Conservation (phyloP, 257 asterid species). For the Solanum corneliomulleri region DNA sequence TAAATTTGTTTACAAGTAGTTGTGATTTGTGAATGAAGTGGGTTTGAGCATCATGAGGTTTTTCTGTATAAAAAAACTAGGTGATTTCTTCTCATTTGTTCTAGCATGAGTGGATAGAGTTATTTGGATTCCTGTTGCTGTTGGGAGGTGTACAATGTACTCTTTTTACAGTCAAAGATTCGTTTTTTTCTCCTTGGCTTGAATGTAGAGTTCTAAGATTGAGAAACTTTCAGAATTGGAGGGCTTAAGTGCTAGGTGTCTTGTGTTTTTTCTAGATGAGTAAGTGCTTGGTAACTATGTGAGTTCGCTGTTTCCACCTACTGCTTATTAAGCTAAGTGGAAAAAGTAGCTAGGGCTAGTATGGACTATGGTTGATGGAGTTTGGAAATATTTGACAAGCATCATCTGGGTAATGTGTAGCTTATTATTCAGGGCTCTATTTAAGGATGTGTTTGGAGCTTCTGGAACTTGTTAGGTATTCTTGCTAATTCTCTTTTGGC, state of each 20-base stretch:
- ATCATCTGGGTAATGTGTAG: neutral
- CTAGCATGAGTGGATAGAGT: neutral
- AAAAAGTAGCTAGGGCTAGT: neutral
- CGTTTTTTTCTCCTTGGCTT: neutral
- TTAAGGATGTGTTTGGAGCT: neutral
- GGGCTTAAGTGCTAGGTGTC: neutral
- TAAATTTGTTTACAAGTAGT: neutral
- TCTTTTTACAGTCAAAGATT: neutral
- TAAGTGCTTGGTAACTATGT: neutral
- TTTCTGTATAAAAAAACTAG: too few species aligned
- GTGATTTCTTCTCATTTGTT: neutral
- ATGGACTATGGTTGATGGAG: neutral
- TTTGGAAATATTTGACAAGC: neutral
- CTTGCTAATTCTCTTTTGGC: neutral
- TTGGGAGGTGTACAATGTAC: neutral
- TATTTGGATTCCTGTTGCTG: neutral
- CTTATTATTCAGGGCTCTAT: neutral
- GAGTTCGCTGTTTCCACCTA: neutral
- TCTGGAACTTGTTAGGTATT: neutral
- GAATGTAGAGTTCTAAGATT: neutral
- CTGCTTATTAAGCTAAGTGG: neutral
- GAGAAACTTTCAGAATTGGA: neutral
- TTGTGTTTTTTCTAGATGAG: neutral
- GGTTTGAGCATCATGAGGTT: neutral
- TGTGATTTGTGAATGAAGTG: neutral